phyloP scores from a whole-genome alignment of 768 basidiomycete genomes.

The Chalciporus chontae region DNA sequence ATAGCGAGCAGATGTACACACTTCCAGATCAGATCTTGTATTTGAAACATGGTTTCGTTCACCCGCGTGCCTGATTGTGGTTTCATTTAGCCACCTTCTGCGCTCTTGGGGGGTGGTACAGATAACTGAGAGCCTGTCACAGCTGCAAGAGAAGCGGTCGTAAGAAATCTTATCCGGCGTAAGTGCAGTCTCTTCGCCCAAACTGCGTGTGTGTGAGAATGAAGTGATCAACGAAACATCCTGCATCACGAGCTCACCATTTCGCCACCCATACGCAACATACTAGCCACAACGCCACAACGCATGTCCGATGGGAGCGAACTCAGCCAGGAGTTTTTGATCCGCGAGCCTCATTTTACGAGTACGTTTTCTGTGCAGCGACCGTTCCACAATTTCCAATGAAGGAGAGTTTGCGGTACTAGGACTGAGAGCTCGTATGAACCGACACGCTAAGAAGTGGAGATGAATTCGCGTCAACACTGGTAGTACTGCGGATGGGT shows the following conservation, averaged over 20 bases:
- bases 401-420: conserved; percentile 2
- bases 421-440: conserved; percentile 2
- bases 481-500: conserved; percentile 8
- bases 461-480: conserved; percentile 22
- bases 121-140: conserved; percentile 19
- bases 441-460: conserved; percentile 20
- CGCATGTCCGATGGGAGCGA: conserved; percentile 14
- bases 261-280: conserved; percentile 16
- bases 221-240: conserved; percentile 18
- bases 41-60: conserved; percentile 28
- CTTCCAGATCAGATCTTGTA: conserved; percentile 32
- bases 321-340: conserved; percentile 9
- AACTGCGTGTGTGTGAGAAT: conserved; percentile 21
- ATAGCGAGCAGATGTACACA: conserved; percentile 30
- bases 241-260: conserved; percentile 9
- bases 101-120: conserved; percentile 21
- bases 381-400: conserved; percentile 21
- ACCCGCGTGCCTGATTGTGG: conserved; percentile 31
- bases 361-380: neutral
- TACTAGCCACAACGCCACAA: conserved; percentile 19
- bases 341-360: conserved; percentile 18
- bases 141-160: conserved; percentile 24
- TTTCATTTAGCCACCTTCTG: conserved; percentile 37
- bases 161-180: conserved; percentile 17
- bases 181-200: conserved; percentile 7